Evolutionary conservation across 169 alveolate genomes (phyloP), one percentile per base, ranked within the genome.

Genomic region (Eimeria maxima): DNA sequence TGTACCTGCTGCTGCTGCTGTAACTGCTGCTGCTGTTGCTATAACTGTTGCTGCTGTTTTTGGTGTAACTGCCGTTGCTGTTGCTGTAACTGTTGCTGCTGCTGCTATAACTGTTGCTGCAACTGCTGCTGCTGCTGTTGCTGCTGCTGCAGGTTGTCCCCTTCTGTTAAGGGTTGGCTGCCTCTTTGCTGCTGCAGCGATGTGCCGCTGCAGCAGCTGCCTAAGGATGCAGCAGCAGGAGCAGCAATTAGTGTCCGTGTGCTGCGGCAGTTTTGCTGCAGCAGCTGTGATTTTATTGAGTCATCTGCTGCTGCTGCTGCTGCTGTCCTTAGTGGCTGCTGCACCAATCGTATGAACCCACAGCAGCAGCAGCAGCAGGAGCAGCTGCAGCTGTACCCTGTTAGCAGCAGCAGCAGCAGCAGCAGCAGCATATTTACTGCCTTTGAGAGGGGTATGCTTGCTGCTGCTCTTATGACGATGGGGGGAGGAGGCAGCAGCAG

Each of bases 151-250:
- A 81, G 90, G 45, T 29, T 81, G 14, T 81, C 90, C 10, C 50
- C 90, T 27, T 81, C 90, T 50, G 90, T 81, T 27, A 6, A 45
- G 90, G 90, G 90, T n/a, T 81, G 90, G 90, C 42, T 81, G 71
- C 90, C 90, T 20, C 90, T 81, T n/a, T 47, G 73, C 90, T 81
- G 90, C 71, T 50, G 47, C 44, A 81, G 90, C 47, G 90, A 81
- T 45, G 90, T 81, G 71, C 90, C 90, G 90, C 90, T 81, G 65
- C 90, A 81, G 90, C 73, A 81, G 65, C 71, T 81, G 42, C 90
- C 90, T 16, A 29, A 42, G 11, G 90, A 81, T 81, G 71, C 71
- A 22, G 90, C 90, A 47, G 90, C 90, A 50, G 90, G 90, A 50
- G 90, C 90, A 18, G n/a, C 71, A 7, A 45, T 81, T 69, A 81